These are phyloP conservation scores for Fusarium penzigii DNA, from an alignment of 2,329 filamentous ascomycete genomes.

Conservation along the genomic window DNA sequence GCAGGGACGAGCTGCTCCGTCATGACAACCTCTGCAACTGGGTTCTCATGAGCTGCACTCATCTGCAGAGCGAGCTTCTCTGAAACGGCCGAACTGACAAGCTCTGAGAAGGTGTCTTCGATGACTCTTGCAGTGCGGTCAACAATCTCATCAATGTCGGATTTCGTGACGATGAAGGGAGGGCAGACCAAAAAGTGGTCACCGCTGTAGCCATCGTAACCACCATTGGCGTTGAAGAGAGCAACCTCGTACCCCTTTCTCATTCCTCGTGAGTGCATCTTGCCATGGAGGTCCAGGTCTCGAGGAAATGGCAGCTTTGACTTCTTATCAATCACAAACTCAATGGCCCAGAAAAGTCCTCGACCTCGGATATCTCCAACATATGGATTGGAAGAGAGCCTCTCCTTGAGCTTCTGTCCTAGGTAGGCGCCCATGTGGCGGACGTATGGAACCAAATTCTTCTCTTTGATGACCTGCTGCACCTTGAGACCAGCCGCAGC, in stretches of 20 bases:
- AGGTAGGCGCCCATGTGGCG: conserved; percentile 15
- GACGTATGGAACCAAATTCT: conserved; percentile 6
- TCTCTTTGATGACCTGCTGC: conserved; percentile 16
- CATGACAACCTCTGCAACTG: background rate
- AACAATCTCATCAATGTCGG: conserved; percentile 22
- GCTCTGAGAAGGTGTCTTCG: conserved; percentile 19
- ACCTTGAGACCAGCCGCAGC: conserved; percentile 15
- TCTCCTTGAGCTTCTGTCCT: conserved; percentile 13
- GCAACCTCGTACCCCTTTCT: conserved; percentile 20
- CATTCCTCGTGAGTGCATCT: conserved; percentile 21
- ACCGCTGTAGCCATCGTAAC: conserved; percentile 23
- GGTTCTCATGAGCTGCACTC: conserved; percentile 3
- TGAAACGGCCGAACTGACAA: conserved; percentile 11
- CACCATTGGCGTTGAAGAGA: conserved; percentile 22
- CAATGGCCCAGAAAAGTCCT: conserved; percentile 22
- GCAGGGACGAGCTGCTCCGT: background rate
- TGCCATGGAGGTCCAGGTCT: conserved; percentile 9
- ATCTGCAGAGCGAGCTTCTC: conserved; percentile 21
- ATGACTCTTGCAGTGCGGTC: conserved; percentile 16
- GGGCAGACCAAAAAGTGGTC: conserved; percentile 24
- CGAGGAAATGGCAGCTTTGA: conserved; percentile 20
- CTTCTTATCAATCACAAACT: conserved; percentile 24
- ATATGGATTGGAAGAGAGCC: conserved; percentile 3
- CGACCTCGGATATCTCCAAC: conserved; percentile 24
- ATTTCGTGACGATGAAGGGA: conserved; percentile 15